These are phyloP conservation scores for Phascolomyces articulosus DNA, from an alignment of 371 early-diverging fungal genomes.

Conservation along the genomic window DNA sequence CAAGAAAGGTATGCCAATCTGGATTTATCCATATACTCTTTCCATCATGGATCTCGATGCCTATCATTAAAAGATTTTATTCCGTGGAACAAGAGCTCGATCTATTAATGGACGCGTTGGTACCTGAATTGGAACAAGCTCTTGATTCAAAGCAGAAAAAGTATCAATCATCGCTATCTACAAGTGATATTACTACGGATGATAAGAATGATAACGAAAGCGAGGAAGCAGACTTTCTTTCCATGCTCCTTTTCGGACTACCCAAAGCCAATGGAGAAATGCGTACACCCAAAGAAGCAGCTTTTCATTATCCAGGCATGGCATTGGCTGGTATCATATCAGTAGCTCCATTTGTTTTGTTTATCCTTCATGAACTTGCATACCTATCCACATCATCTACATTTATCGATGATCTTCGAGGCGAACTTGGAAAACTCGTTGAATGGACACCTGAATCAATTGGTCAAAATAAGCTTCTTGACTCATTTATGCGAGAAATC, in stretches of 20 bases:
- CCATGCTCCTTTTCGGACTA: too few relatives aligned
- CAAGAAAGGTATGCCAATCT: slow-evolving; percentile 31
- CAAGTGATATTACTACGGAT: too few relatives aligned
- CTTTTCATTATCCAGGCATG: too few relatives aligned
- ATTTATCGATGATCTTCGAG: slow-evolving; percentile 24
- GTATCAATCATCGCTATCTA: too few relatives aligned
- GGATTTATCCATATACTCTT: slow-evolving; percentile 19
- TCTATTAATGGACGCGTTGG: slow-evolving; percentile 27
- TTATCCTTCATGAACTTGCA: slow-evolving; percentile 34
- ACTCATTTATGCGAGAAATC: slow-evolving; percentile 54
- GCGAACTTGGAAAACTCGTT: slow-evolving; percentile 19
- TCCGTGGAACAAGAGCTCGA: slow-evolving; percentile 37
- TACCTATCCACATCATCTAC: slow-evolving; percentile 27
- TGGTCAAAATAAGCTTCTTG: slow-evolving; percentile 37
- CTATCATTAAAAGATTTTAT: slow-evolving; percentile 20
- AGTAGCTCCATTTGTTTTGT: too few relatives aligned
- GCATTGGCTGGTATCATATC: too few relatives aligned
- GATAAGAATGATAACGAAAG: too few relatives aligned
- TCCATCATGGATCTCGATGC: slow-evolving; percentile 28
- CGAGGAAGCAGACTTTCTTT: too few relatives aligned
- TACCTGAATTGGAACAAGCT: slow-evolving; percentile 27
- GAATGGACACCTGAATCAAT: slow-evolving; percentile 26
- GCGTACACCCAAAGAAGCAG: too few relatives aligned
- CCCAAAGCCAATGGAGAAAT: too few relatives aligned
- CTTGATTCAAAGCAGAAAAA: slow-evolving; percentile 12